These are phyloP conservation scores for Aegilops bicornis DNA, from an alignment of 176 grass and related monocot species.

Conservation along the genomic window DNA sequence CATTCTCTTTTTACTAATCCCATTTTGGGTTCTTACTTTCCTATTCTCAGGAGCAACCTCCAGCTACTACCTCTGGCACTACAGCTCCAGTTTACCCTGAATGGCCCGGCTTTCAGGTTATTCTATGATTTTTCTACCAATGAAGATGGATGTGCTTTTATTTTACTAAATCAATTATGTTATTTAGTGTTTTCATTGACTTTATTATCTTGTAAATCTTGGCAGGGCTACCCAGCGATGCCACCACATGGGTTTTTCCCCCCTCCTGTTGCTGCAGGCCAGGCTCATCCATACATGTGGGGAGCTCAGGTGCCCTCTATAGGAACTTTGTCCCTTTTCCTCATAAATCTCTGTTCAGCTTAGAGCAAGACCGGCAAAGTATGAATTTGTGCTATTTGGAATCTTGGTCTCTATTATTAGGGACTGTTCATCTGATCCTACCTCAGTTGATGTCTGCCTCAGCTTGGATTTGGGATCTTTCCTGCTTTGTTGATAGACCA, in stretches of 20 bases:
- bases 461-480: background rate
- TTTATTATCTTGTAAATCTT: conserved; percentile 22
- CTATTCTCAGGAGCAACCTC: conserved; percentile 71
- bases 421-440: background rate
- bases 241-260: conserved; percentile 83
- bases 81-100: conserved; percentile 68
- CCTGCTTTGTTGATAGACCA: background rate
- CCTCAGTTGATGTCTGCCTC: background rate
- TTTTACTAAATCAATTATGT: background rate
- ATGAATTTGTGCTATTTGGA: conserved; percentile 5
- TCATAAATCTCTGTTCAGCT: conserved; percentile 9
- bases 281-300: conserved; percentile 98
- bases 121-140: background rate
- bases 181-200: background rate
- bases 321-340: conserved; percentile 12
- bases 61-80: conserved; percentile 46
- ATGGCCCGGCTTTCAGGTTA: conserved; percentile 90
- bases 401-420: conserved; percentile 11
- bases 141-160: conserved; percentile 2
- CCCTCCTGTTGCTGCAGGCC: conserved; percentile 57
- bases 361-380: background rate
- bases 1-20: background rate
- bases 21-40: conserved; percentile 8
- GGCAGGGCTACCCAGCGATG: conserved; percentile 76
- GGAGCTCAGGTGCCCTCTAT: conserved; percentile 73